Evolutionary conservation across 2,329 filamentous ascomycete genomes (phyloP).

Genomic region (Ceratocystis papillata): DNA sequence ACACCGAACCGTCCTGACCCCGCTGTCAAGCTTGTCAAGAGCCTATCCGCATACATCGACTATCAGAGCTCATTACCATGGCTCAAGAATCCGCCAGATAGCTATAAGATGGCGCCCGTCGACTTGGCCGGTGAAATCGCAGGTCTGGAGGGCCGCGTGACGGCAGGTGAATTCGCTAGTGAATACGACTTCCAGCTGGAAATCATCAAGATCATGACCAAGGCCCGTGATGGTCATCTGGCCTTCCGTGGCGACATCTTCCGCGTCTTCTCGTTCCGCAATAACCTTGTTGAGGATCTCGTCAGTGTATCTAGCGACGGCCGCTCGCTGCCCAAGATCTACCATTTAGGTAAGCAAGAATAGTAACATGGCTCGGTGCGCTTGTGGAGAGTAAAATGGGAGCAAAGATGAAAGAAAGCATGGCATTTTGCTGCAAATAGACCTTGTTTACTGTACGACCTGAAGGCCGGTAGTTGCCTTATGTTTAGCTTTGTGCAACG

Average conservation of each 20-base stretch:
- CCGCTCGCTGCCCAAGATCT: conserved; percentile 46
- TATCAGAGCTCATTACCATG: conserved; percentile 41
- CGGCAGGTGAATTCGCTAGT: conserved; percentile 36
- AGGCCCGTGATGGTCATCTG: conserved; percentile 56
- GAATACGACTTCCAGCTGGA: conserved; percentile 47
- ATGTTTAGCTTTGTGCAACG: background rate
- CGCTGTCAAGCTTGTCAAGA: conserved; percentile 32
- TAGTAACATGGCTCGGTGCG: background rate
- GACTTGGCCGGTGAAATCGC: conserved; percentile 41
- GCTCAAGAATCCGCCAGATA: conserved; percentile 41
- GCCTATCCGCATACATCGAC: conserved; percentile 35
- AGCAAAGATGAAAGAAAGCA: background rate
- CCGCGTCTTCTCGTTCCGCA: conserved; percentile 40
- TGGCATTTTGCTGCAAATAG: background rate
- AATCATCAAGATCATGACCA: conserved; percentile 40
- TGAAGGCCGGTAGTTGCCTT: background rate
- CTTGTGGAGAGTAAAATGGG: background rate
- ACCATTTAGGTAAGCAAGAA: conserved; percentile 38
- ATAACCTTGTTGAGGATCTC: conserved; percentile 32
- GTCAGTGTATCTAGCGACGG: conserved; percentile 53
- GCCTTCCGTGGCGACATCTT: conserved; percentile 45
- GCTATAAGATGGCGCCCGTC: conserved; percentile 39
- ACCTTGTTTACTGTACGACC: background rate
- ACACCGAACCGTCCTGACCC: conserved; percentile 33
- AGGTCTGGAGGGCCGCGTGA: conserved; percentile 36